Evolutionary conservation across 306 rosid genomes (phyloP).

Genomic region (Prunus armeniaca): DNA sequence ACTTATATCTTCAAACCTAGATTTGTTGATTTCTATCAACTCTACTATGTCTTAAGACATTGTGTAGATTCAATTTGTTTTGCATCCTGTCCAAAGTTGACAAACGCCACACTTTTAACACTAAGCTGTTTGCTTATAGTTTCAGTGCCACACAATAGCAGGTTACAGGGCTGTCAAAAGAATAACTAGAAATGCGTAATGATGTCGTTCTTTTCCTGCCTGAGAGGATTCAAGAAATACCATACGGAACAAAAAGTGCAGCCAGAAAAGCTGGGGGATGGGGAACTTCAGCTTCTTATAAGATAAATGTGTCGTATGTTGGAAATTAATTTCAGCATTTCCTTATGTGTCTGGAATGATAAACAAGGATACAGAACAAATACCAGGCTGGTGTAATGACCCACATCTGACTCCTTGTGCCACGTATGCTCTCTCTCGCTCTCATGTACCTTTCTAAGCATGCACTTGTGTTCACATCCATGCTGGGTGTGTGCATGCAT

Average conservation of each 20-base stretch:
- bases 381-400: constrained; percentile 96
- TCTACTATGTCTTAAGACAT: too few species aligned
- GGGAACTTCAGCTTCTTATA: constrained; percentile 37
- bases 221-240: constrained; percentile 77
- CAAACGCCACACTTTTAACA: neutral
- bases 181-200: constrained; percentile 51
- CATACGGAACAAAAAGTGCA: constrained; percentile 56
- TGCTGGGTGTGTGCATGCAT: neutral
- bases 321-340: constrained; percentile 20
- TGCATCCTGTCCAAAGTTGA: constrained; percentile 3
- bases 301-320: constrained; percentile 21
- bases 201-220: constrained; percentile 62
- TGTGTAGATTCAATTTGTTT: too few species aligned
- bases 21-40: too few species aligned
- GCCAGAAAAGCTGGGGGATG: constrained; percentile 47
- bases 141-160: constrained; percentile 24
- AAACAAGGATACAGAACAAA: constrained; percentile 73
- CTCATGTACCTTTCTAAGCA: constrained; percentile 2
- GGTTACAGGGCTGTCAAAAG: constrained; percentile 76
- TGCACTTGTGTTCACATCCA: neutral
- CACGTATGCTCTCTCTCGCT: constrained; percentile 60
- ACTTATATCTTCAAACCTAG: neutral
- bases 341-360: constrained; percentile 28
- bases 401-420: constrained; percentile 98
- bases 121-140: constrained; percentile 11